phyloP scores from a whole-genome alignment of 2,329 filamentous ascomycete genomes.

The Bipolaris bicolor region DNA sequence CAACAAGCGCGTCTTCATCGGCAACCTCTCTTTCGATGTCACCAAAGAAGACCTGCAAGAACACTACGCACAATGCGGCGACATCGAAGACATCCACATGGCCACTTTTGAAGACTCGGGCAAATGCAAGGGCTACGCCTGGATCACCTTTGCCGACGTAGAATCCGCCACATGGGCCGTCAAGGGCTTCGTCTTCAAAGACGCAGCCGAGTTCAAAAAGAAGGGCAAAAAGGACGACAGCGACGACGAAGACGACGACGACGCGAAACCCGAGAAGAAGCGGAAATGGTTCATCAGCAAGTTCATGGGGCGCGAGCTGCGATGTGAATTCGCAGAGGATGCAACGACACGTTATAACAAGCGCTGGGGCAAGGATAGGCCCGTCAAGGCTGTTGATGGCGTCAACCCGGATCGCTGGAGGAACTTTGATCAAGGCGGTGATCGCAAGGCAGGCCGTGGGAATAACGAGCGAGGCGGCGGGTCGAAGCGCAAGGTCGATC shows the following conservation, averaged over 20 bases:
- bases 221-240: slow-evolving; percentile 62
- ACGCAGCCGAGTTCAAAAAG: slow-evolving; percentile 57
- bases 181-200: slow-evolving; percentile 77
- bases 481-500: slow-evolving; percentile 50
- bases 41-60: slow-evolving; percentile 77
- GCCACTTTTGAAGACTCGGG: slow-evolving; percentile 96
- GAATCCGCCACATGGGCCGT: slow-evolving; percentile 78
- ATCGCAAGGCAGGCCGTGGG: slow-evolving; percentile 37
- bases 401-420: slow-evolving; percentile 39
- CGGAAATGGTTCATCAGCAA: slow-evolving; percentile 82
- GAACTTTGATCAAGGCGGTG: slow-evolving; percentile 37
- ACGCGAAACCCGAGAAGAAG: slow-evolving; percentile 55
- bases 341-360: slow-evolving; percentile 90
- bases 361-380: slow-evolving; percentile 78
- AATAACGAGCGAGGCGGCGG: slow-evolving; percentile 39
- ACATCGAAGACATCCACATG: slow-evolving; percentile 81
- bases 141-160: slow-evolving; percentile 86
- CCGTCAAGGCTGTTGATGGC: slow-evolving; percentile 40
- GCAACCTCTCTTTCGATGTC: slow-evolving; percentile 58
- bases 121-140: slow-evolving; percentile 97
- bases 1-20: slow-evolving; percentile 84
- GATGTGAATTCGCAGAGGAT: slow-evolving; percentile 94
- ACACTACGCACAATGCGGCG: slow-evolving; percentile 85
- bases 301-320: slow-evolving; percentile 77
- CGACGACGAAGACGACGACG: slow-evolving; percentile 55